Evolutionary conservation across 352 stramenopile species (phyloP).

Genomic region (Globisporangium camurandrum): DNA sequence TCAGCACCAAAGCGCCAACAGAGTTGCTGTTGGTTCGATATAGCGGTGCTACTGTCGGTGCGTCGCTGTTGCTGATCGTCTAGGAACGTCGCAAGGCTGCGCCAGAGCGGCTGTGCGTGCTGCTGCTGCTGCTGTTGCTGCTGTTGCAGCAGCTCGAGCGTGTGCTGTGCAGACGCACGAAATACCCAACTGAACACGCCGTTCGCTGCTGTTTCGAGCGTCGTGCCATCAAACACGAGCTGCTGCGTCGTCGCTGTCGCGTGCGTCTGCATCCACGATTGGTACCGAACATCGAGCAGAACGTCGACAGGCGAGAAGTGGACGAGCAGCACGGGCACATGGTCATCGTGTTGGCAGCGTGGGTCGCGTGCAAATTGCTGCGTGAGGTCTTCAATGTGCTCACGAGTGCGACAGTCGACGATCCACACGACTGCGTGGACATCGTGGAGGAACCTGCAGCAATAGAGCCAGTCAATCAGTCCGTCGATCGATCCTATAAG

Average conservation of each 20-base stretch:
- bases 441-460: constrained; percentile 15
- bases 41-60: constrained; percentile 6
- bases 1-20: constrained; percentile 8
- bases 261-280: constrained; percentile 19
- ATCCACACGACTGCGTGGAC: constrained; percentile 46
- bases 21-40: constrained; percentile 25
- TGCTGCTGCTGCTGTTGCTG: constrained; percentile 3
- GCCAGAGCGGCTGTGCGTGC: constrained; percentile 6
- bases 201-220: constrained; percentile 19
- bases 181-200: constrained; percentile 55
- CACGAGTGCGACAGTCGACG: constrained; percentile 30
- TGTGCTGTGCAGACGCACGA: constrained; percentile 27
- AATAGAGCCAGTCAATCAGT: not conserved
- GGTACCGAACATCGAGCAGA: constrained; percentile 17
- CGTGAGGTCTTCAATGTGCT: constrained; percentile 23
- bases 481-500: not conserved
- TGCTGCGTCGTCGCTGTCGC: constrained; percentile 21
- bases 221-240: constrained; percentile 35
- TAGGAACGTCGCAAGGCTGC: constrained; percentile 3
- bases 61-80: not conserved
- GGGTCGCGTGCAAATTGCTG: constrained; percentile 11
- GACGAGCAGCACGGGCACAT: constrained; percentile 40
- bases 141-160: too few species aligned
- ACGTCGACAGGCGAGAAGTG: constrained; percentile 41
- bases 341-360: constrained; percentile 19